Conservation (phyloP, 768 basidiomycete species). For the Phaeotremella skinneri region DNA sequence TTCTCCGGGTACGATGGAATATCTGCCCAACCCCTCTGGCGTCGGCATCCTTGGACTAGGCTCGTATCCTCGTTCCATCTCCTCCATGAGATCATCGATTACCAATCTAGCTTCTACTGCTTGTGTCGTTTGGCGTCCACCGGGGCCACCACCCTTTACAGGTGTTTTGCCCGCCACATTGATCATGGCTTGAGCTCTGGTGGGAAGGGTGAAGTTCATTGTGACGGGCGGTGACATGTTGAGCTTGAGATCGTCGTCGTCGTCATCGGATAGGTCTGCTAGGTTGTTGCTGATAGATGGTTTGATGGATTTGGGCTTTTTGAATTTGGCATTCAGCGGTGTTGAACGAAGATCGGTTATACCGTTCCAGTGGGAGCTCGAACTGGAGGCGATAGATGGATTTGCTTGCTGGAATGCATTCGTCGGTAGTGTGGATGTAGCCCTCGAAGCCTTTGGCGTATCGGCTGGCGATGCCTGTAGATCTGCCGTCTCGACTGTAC, state of each 20-base stretch:
- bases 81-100: constrained; percentile 63
- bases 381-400: background rate
- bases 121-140: constrained; percentile 39
- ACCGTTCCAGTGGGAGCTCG: constrained; percentile 61
- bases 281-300: constrained; percentile 29
- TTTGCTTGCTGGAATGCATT: constrained; percentile 4
- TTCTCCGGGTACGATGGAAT: constrained; percentile 31
- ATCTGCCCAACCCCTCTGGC: constrained; percentile 42
- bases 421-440: constrained; percentile 2
- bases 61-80: constrained; percentile 31
- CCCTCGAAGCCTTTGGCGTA: constrained; percentile 15
- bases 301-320: constrained; percentile 54
- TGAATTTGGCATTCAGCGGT: constrained; percentile 53
- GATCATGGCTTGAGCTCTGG: constrained; percentile 30
- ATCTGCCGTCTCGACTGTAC: constrained; percentile 22
- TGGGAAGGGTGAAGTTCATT: constrained; percentile 57
- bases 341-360: constrained; percentile 66
- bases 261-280: constrained; percentile 54
- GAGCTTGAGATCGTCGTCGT: constrained; percentile 39
- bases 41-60: constrained; percentile 38
- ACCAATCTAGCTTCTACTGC: constrained; percentile 65
- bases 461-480: constrained; percentile 2
- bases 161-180: constrained; percentile 27
- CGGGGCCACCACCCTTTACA: constrained; percentile 1
- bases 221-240: constrained; percentile 62